phyloP scores from a whole-genome alignment of 148 eudicot genomes.

The Agrostemma githago region DNA sequence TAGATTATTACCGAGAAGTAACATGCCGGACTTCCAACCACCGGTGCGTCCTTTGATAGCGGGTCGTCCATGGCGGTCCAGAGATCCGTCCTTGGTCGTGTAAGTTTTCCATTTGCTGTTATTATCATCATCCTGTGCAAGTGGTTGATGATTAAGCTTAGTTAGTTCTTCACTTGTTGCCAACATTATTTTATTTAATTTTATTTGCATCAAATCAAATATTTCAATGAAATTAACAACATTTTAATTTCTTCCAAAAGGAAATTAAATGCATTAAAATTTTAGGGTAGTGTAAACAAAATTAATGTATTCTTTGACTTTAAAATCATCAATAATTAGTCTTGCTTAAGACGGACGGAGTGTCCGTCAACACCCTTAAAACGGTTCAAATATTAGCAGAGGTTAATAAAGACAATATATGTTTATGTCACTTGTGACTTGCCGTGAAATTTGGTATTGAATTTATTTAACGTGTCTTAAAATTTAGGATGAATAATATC shows the following conservation, averaged over 20 bases:
- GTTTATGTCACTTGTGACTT: too few species aligned
- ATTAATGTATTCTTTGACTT: slow-evolving; percentile 4
- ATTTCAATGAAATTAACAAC: background rate
- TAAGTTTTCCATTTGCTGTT: slow-evolving; percentile 25
- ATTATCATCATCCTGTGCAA: slow-evolving; percentile 20
- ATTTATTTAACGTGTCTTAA: too few species aligned
- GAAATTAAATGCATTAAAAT: background rate
- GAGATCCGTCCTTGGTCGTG: slow-evolving; percentile 47
- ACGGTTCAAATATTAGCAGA: too few species aligned
- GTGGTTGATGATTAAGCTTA: background rate
- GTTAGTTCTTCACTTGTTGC: slow-evolving; percentile 9
- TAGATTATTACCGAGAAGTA: slow-evolving; percentile 43
- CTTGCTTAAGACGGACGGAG: too few species aligned
- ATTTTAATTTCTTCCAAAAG: background rate
- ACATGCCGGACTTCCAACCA: slow-evolving; percentile 56
- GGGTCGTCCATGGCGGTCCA: slow-evolving; percentile 48
- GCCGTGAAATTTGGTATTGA: too few species aligned
- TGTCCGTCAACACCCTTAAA: too few species aligned
- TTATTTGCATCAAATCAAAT: background rate
- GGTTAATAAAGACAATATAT: too few species aligned
- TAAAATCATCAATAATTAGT: background rate
- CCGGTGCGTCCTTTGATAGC: slow-evolving; percentile 49
- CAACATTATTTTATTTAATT: background rate
- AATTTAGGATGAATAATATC: too few species aligned
- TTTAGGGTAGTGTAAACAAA: background rate